phyloP scores from a whole-genome alignment of 176 grass and related monocot genomes.

The Olyra latifolia region DNA sequence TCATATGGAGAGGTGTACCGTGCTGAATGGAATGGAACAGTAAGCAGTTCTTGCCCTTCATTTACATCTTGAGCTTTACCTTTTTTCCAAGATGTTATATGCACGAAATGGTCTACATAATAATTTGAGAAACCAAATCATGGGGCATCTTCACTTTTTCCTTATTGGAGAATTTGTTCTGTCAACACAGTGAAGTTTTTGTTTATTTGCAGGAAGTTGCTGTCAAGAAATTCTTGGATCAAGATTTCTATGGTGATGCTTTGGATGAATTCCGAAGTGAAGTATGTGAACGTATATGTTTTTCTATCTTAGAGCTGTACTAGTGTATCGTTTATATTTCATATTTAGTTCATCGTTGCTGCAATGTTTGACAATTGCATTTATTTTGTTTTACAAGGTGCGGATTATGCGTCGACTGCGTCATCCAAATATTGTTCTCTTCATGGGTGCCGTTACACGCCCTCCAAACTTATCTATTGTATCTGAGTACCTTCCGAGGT shows the following conservation, averaged over 20 bases:
- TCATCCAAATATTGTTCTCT: constrained; percentile 98
- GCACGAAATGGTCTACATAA: constrained; percentile 17
- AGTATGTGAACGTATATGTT: constrained; percentile 66
- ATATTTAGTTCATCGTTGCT: constrained; percentile 29
- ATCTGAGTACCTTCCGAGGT: constrained; percentile 98
- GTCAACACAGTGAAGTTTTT: constrained; percentile 12
- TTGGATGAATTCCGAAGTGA: constrained; percentile 98
- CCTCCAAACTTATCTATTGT: constrained; percentile 96
- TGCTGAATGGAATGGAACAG: constrained; percentile 97
- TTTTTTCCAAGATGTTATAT: constrained; percentile 10
- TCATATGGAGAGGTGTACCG: constrained; percentile 99
- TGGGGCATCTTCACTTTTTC: neutral
- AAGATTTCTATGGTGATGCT: constrained; percentile 98
- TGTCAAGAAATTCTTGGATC: constrained; percentile 99
- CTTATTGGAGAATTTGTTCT: constrained; percentile 14
- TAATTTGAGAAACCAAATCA: constrained; percentile 15
- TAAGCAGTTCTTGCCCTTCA: constrained; percentile 46
- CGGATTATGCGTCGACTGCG: constrained; percentile 96
- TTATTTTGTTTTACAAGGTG: constrained; percentile 63
- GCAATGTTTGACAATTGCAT: constrained; percentile 30
- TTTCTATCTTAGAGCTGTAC: constrained; percentile 28
- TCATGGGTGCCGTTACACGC: constrained; percentile 99
- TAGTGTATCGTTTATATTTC: constrained; percentile 14
- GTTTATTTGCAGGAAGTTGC: constrained; percentile 91
- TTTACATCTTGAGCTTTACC: constrained; percentile 44